Percentiles rank a stretch among this genome's conserved stretches.
Conservation (phyloP, 2,329 filamentous ascomycete species). For the Pestalotiopsis sp. region DNA sequence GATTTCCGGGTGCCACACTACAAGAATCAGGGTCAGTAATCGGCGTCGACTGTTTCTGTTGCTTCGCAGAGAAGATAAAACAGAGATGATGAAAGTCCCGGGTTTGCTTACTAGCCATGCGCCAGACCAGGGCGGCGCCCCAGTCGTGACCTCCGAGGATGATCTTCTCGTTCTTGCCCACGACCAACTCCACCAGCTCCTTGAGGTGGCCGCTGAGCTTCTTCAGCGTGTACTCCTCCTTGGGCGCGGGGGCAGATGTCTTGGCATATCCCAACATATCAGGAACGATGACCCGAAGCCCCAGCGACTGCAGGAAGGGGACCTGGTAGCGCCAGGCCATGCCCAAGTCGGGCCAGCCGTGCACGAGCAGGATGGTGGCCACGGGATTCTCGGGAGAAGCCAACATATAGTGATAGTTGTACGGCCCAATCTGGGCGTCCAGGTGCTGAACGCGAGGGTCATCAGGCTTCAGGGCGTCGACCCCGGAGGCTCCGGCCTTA, state of each 20-base stretch:
- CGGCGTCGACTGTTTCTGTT: not conserved
- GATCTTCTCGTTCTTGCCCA: slow-evolving; percentile 53
- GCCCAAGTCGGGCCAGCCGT: slow-evolving; percentile 68
- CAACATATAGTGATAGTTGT: slow-evolving; percentile 69
- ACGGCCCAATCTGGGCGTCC: slow-evolving; percentile 65
- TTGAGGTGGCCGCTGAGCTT: slow-evolving; percentile 75
- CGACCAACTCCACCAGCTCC: slow-evolving; percentile 64
- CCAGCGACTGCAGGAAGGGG: slow-evolving; percentile 70
- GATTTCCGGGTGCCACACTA: slow-evolving; percentile 69
- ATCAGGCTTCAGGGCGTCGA: slow-evolving; percentile 65
- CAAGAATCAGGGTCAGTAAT: not conserved
- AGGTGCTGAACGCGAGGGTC: slow-evolving; percentile 70
- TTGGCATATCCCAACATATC: slow-evolving; percentile 87
- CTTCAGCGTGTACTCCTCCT: slow-evolving; percentile 71
- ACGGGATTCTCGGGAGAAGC: slow-evolving; percentile 49
- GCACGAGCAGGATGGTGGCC: slow-evolving; percentile 51
- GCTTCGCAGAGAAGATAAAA: not conserved
- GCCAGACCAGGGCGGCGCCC: slow-evolving; percentile 80
- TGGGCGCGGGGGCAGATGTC: slow-evolving; percentile 68
- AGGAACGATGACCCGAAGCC: slow-evolving; percentile 78
- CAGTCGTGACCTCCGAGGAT: slow-evolving; percentile 93
- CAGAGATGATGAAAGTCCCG: not conserved
- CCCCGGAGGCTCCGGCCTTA: slow-evolving; percentile 42
- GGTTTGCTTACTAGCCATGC: slow-evolving; percentile 54
- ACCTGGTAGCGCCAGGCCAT: slow-evolving; percentile 92